Base-by-base conservation (phyloP, 1,284 basidiomycete species). In the Apiotrichum mycotoxinovorans region DNA sequence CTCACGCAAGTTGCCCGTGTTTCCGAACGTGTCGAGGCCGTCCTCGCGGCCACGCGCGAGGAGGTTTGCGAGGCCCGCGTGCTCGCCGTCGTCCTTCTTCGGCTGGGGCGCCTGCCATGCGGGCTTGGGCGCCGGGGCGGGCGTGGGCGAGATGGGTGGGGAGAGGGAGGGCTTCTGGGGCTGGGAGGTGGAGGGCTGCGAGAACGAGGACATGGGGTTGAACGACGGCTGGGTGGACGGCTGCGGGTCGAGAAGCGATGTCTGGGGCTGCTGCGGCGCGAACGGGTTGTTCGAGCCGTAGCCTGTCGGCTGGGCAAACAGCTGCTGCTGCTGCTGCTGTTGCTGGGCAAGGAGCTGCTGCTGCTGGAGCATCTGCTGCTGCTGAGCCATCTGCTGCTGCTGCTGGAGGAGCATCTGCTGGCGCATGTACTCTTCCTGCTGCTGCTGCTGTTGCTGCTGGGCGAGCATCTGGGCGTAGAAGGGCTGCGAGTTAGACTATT, bases 251-350 rank as follows among this genome's bases (percentile, higher is more conserved):
- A 57, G 50, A 59, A 49, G 75, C 67, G 40, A 73, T 63, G 60
- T 73, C 68, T 63, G 66, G 58, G 56, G 60, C 9, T 57, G 57
- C 27, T 55, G 60, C 8, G 73, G 82, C 0, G 88, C 88, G 70
- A 96, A 97, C 0, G 94, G 94, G 74, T 98, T 98, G 82, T 98
- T 98, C 43, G 91, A 90, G 17, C 92, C 91, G 64, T 83, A 83
- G 5, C 80, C 80, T 2, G 83, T 85, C 22, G 78, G 80, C 63
- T 85, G 83, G 8, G 83, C 78, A 57, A 79, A 69, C 23, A 83
- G 69, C 4, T 75, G 73, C 53, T 78, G 76, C 45, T 74, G 75
- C 71, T 78, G 78, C 67, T 85, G 84, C 71, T 78, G 78, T 67
- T 85, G 84, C 66, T 87, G 86, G 33, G 75, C 79, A 72, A 71